Evolutionary conservation across 2,329 filamentous ascomycete genomes (phyloP), one percentile per base, ranked within the genome.

Genomic region (Alternaria ethzedia): DNA sequence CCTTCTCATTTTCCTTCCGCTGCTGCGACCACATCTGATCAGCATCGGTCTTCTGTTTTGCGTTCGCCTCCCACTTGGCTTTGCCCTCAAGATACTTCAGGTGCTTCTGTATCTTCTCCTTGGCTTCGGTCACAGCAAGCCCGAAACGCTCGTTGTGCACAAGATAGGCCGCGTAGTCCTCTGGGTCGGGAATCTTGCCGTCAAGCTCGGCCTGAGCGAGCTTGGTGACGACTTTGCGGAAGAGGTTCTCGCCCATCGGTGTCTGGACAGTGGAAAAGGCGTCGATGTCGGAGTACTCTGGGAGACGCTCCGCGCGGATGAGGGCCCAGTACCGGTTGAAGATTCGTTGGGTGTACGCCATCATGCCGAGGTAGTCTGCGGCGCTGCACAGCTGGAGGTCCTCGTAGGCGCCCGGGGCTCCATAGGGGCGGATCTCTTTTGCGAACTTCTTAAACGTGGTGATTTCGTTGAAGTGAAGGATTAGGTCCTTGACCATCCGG

Each of bases 321-420:
- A 26, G 36, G 3, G 57, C 49, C 47, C 47, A 59, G 57, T 59
- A 59, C 3, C 57, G 54, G 41, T 59, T 59, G 41, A 59, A 59
- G 7, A 59, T 36, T 1, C 52, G 57, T 10, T 59, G 49, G 20
- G 57, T 59, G 21, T 59, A 54, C 11, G 36, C 10, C 8, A 15
- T 41, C 57, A 59, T 59, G 9, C 57, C 57, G 13, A 59, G 57
- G 12, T 17, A 46, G 9, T 59, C 57, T 12, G 44, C 57, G 10
- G 41, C 57, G 13, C 57, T 59, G 9, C 57, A 59, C 9, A 54
- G 5, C 15, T 59, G 49, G 5, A 59, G 6, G 17, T 59, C 57
- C 2, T 20, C 2, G 21, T 54, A 59, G 0, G 49, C 21, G 5
- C 36, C 36, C 9, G 36, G 36, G 9, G 49, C 25, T 11, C n/a